phyloP scores from a whole-genome alignment of 2,329 filamentous ascomycete genomes.

The Colletotrichum sp. region DNA sequence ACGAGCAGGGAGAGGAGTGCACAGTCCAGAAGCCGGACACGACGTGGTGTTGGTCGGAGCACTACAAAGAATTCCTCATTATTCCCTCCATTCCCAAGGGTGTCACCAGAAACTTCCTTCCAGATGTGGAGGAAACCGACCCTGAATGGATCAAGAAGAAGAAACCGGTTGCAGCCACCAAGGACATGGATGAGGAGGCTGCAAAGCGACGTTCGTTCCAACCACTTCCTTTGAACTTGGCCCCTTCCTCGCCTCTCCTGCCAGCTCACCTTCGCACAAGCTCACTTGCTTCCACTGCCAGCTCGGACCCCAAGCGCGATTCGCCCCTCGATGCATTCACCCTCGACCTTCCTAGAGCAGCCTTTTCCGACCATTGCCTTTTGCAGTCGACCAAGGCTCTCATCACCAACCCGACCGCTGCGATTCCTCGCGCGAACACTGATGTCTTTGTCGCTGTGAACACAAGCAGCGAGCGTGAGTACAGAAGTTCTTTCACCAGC shows the following conservation, averaged over 20 bases:
- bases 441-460: constrained; percentile 4
- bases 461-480: neutral
- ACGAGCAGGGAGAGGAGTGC: constrained; percentile 29
- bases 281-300: neutral
- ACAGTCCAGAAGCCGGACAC: constrained; percentile 33
- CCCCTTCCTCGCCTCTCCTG: constrained; percentile 7
- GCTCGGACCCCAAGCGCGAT: neutral
- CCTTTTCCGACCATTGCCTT: neutral
- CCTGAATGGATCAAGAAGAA: neutral
- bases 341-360: neutral
- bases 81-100: constrained; percentile 34
- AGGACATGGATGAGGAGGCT: neutral
- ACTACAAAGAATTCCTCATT: constrained; percentile 40
- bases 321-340: neutral
- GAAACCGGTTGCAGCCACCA: neutral
- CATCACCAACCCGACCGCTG: neutral
- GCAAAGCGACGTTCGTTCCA: neutral
- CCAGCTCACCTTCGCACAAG: neutral
- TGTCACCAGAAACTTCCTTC: constrained; percentile 23
- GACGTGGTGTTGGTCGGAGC: constrained; percentile 37
- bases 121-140: neutral
- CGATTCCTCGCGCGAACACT: neutral
- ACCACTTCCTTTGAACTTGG: constrained; percentile 10
- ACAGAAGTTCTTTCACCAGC: neutral
- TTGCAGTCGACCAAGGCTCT: neutral